Evolutionary conservation across 2,329 filamentous ascomycete genomes (phyloP), one percentile per base, ranked within the genome.

Genomic region (Rachicladosporium sp.): DNA sequence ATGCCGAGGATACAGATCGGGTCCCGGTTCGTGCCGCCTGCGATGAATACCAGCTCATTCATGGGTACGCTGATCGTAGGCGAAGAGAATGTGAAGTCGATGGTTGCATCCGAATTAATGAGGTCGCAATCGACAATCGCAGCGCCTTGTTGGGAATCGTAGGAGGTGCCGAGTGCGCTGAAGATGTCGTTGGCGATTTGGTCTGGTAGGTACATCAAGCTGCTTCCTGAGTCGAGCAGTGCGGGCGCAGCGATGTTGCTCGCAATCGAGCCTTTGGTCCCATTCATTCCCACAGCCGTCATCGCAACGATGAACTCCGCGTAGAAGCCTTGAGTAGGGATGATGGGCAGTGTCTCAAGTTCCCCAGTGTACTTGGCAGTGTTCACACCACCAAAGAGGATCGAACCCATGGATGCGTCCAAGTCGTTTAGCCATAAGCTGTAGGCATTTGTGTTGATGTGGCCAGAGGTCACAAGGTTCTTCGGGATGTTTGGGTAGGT

Each of bases 331-430:
- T 55, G 44, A 31, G 63, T 56, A 1, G 19, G 32, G 49, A 76
- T 64, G 44, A 86, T 67, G 10, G 78, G 67, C 21, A 87, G 66
- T 4, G 69, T 73, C 34, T 69, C 67, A 29, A 88, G 66, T 2
- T 72, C 58, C 35, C 82, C 82, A 0, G 67, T 56, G 60, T 77
- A 91, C 55, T 88, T 88, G 43, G 70, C 73, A 0, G 75, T 82
- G 55, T 89, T 82, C 43, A 88, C 76, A 11, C 82, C 84, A 31
- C 84, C 84, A 49, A 89, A 91, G 2, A 89, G 65, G 43, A 89
- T 79, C 49, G 66, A 80, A 29, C 84, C 84, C 1, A 71, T 78
- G 43, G 69, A 77, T 0, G 81, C 69, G 38, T 74, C 67, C 29
- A 73, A 58, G 40, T 73, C 70, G 55, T 73, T 72, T 30, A 71